Base-by-base conservation (phyloP, 2,329 filamentous ascomycete genomes). In the Sporothrix variecibatus region DNA sequence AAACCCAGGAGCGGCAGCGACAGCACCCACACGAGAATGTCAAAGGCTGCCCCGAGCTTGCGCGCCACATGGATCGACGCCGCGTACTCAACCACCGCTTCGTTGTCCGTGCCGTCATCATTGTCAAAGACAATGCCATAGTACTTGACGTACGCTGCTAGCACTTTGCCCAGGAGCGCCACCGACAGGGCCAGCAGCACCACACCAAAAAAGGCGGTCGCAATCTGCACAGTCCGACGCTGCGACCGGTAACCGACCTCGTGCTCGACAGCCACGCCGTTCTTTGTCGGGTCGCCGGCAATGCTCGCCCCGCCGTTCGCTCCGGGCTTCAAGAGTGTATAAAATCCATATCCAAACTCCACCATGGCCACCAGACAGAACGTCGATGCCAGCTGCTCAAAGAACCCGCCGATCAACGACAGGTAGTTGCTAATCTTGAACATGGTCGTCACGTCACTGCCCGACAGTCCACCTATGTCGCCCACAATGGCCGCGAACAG, bases 301-400 rank as follows among this genome's bases (percentile, higher is more conserved):
- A 11, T 11, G 26, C 34, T 26, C 9, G 20, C 26, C n/a, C 72
- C 77, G n/a, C 75, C 76, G 3, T 73, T 72, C 2, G 56, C 68
- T 9, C 64, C 58, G 43, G 70, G 53, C 49, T 69, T 62, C 9
- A 75, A 64, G 38, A 75, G 75, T 60, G 76, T 75, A 43, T 78
- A 56, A 71, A 79, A 79, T 51, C 79, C 80, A 28, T 75, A 74
- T 31, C 71, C 75, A 2, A 80, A 46, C 74, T 79, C 78, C 68
- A 78, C 72, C 1, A 79, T 73, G 11, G 76, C 75, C 62, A 80
- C 72, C 23, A 79, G 70, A 11, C 78, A 68, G 3, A 78, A 17
- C 38, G 77, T 68, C 40, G 75, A 40, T 31, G 78, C 73, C 1
- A 78, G 12, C 9, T 73, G 7, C 20, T 73, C 58, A 28, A 79